Percentiles rank a stretch among this genome's conserved stretches.
phyloP scores from a whole-genome alignment of 108 stramenopile genomes.

The Discostella pseudostelligera region DNA sequence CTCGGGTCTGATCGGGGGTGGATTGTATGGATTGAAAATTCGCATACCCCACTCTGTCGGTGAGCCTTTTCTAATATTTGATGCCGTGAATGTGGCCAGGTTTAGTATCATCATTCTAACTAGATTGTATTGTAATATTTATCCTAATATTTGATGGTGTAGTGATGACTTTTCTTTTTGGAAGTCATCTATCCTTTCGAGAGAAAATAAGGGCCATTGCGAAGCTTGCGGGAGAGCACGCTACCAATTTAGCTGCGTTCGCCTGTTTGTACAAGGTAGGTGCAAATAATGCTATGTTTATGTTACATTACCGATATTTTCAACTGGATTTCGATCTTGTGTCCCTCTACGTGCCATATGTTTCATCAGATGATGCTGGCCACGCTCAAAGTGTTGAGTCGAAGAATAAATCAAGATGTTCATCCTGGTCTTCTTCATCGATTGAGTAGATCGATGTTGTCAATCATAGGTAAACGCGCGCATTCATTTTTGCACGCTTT shows the following conservation, averaged over 20 bases:
- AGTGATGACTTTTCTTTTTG: constrained; percentile 81
- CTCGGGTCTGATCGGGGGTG: constrained; percentile 70
- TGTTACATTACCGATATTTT: neutral
- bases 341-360: no score
- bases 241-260: constrained; percentile 74
- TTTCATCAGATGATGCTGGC: constrained; percentile 50
- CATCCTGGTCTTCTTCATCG: constrained; percentile 6
- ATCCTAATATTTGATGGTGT: neutral
- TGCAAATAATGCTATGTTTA: neutral
- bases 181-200: constrained; percentile 48
- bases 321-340: neutral
- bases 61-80: constrained; percentile 2
- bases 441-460: constrained; percentile 1
- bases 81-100: neutral
- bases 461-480: constrained; percentile 9
- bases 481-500: neutral
- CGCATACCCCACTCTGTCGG: constrained; percentile 75
- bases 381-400: constrained; percentile 49
- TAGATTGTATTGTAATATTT: neutral
- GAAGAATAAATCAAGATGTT: constrained; percentile 10
- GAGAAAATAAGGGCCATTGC: constrained; percentile 55
- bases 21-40: constrained; percentile 82
- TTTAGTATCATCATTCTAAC: neutral
- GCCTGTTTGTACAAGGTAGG: constrained; percentile 77
- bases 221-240: constrained; percentile 65